These are phyloP conservation scores for Stereum hirsutum DNA, from an alignment of 1,284 basidiomycete species.

Conservation along the genomic window DNA sequence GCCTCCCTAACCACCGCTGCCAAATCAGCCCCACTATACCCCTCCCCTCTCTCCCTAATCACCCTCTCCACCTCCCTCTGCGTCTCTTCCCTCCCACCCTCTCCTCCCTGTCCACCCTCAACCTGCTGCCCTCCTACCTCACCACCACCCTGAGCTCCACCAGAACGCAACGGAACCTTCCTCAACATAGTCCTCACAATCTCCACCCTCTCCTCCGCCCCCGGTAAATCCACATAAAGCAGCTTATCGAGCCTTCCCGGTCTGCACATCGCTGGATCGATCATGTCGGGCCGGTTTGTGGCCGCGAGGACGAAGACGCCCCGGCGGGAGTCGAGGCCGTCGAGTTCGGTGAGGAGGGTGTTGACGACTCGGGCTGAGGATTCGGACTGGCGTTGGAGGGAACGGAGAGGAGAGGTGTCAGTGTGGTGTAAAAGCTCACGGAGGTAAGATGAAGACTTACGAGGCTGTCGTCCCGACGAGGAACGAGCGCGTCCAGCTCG, in stretches of 20 bases:
- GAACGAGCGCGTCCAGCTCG: conserved; percentile 94
- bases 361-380: conserved; percentile 97
- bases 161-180: conserved; percentile 57
- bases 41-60: conserved; percentile 60
- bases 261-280: conserved; percentile 97
- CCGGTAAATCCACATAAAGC: conserved; percentile 91
- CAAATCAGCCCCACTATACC: conserved; percentile 87
- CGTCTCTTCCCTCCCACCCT: conserved; percentile 19
- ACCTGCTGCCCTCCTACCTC: too few relatives aligned
- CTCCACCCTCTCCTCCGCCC: conserved; percentile 71
- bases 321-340: conserved; percentile 87
- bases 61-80: conserved; percentile 41
- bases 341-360: conserved; percentile 92
- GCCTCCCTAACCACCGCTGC: conserved; percentile 86
- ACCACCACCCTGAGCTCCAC: conserved; percentile 16
- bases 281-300: conserved; percentile 98
- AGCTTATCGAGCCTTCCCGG: conserved; percentile 95
- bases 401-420: conserved; percentile 3
- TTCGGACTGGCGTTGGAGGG: too few relatives aligned
- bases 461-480: conserved; percentile 85
- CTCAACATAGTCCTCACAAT: conserved; percentile 73
- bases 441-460: conserved; percentile 33
- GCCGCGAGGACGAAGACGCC: conserved; percentile 95
- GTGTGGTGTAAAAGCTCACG: conserved; percentile 4
- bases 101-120: too few relatives aligned